Base-by-base conservation (phyloP, 129 eudicot genomes). In the Flaveria ramosissima region DNA sequence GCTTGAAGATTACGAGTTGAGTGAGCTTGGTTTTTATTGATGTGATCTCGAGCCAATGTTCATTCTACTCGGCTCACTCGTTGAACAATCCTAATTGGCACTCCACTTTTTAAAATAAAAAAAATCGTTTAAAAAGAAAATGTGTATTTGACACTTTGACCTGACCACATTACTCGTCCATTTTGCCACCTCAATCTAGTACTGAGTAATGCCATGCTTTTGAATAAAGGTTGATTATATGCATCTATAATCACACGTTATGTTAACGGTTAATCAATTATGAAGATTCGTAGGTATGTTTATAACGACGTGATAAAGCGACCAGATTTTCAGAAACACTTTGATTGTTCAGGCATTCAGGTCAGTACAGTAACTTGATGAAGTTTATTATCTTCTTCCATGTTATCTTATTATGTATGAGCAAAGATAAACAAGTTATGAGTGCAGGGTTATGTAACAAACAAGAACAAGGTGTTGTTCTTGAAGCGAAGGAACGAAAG, bases 321-420 rank as follows among this genome's bases (percentile, higher is more conserved):
- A 45, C 84, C 85, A 20, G 85, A 86, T 77, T 60, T 83, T 59
- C 71, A 72, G 70, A 86, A 83, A 67, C 81, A 79, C 71, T 86
- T 86, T 46, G 83, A 83, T 61, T 86, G 89, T 60, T 79, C 86
- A 21, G 86, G 84, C 59, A 77, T 86, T 65, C 86, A 86, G 86
- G 89, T 86, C 72, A 66, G 82, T 75, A 17, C 6, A 48, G 74
- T 66, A 17, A 8, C 13, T 60, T 15, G 3, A 43, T 12, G 13
- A 61, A 51, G 62, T 10, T 67, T 55, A 1, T 74, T 20, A 57
- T 55, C 10, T 41, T 32, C 14, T 23, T n/a, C 41, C 6, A 4
- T 7, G 39, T 24, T 51, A 36, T 14, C 16, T 14, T 77, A 30
- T 55, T 23, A 69, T 68, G 56, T 53, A 46, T 26, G 57, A 10